Conservation (phyloP, 768 basidiomycete species). For the Mycena albidolilacea region DNA sequence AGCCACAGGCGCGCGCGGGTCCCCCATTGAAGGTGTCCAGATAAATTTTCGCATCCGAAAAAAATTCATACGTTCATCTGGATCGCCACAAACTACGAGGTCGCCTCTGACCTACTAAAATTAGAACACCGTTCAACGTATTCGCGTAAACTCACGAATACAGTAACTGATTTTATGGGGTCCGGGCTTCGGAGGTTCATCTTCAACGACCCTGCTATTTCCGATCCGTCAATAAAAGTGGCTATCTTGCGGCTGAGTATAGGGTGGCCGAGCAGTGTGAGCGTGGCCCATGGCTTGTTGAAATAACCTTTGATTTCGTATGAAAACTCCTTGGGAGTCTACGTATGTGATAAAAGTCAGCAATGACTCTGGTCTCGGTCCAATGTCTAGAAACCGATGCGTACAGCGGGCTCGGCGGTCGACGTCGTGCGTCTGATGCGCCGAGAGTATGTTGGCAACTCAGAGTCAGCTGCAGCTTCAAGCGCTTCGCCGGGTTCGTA, state of each 20-base stretch:
- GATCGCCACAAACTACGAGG: slow-evolving; percentile 23
- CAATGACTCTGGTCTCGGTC: not conserved
- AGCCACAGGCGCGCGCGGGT: slow-evolving; percentile 21
- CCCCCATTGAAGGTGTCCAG: slow-evolving; percentile 27
- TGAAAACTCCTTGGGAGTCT: slow-evolving; percentile 27
- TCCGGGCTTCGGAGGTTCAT: slow-evolving; percentile 23
- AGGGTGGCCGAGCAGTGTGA: slow-evolving; percentile 23
- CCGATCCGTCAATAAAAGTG: slow-evolving; percentile 26
- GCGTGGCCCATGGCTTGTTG: slow-evolving; percentile 27
- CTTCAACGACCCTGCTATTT: slow-evolving; percentile 25
- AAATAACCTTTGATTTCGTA: slow-evolving; percentile 24
- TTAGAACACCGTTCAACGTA: not conserved
- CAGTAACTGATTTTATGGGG: slow-evolving; percentile 14
- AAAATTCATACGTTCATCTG: slow-evolving; percentile 18
- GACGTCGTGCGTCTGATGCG: too few species aligned
- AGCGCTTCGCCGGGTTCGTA: slow-evolving; percentile 8
- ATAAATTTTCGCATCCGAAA: slow-evolving; percentile 4
- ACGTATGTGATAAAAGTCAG: not conserved
- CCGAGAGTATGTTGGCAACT: slow-evolving; percentile 11
- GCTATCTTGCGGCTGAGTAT: slow-evolving; percentile 25
- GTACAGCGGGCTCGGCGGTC: too few species aligned
- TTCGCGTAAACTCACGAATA: slow-evolving; percentile 22
- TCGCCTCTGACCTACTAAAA: slow-evolving; percentile 24
- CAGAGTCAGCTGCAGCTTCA: not conserved
- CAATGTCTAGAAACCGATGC: too few species aligned